A percentile compares a stretch with the other conserved stretches of the same genome.
Evolutionary conservation across 2,329 filamentous ascomycete species (phyloP).

Genomic region (Mycosphaerella sp.): DNA sequence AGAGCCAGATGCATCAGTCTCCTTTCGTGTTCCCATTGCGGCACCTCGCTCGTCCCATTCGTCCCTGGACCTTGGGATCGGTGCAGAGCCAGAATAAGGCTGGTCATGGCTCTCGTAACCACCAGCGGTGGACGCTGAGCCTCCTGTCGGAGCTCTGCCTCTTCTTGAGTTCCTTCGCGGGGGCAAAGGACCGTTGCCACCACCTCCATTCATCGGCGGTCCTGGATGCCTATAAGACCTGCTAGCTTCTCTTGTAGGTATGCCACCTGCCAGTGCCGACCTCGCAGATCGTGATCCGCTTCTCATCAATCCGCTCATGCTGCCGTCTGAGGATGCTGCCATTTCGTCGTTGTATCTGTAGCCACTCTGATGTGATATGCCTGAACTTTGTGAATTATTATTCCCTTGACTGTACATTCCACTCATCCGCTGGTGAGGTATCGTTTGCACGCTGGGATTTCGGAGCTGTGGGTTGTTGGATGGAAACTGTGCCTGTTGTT

Average conservation of each 20-base stretch:
- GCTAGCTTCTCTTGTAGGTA: conserved; percentile 61
- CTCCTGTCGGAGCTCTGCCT: conserved; percentile 30
- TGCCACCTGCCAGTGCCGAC: conserved; percentile 52
- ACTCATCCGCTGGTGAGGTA: conserved; percentile 37
- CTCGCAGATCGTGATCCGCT: conserved; percentile 59
- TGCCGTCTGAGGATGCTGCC: conserved; percentile 26
- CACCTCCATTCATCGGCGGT: conserved; percentile 50
- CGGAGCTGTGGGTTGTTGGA: conserved; percentile 22
- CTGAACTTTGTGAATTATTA: conserved; percentile 42
- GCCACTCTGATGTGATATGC: conserved; percentile 34
- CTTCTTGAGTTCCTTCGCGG: conserved; percentile 72
- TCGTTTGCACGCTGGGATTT: conserved; percentile 29
- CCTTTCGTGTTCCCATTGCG: conserved; percentile 73
- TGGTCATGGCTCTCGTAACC: conserved; percentile 24
- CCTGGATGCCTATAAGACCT: conserved; percentile 58
- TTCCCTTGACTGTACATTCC: conserved; percentile 47
- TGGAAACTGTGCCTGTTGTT: conserved; percentile 34
- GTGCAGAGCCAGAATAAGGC: conserved; percentile 40
- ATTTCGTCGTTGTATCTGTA: conserved; percentile 46
- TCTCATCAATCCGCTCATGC: conserved; percentile 49
- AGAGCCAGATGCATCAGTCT: conserved; percentile 72
- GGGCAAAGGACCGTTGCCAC: conserved; percentile 53
- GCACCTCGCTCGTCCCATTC: conserved; percentile 96
- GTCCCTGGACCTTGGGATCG: conserved; percentile 61
- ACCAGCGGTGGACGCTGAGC: conserved; percentile 20